These are phyloP conservation scores for Setomelanomma holmii DNA, from an alignment of 2,329 filamentous ascomycete genomes.

Conservation along the genomic window DNA sequence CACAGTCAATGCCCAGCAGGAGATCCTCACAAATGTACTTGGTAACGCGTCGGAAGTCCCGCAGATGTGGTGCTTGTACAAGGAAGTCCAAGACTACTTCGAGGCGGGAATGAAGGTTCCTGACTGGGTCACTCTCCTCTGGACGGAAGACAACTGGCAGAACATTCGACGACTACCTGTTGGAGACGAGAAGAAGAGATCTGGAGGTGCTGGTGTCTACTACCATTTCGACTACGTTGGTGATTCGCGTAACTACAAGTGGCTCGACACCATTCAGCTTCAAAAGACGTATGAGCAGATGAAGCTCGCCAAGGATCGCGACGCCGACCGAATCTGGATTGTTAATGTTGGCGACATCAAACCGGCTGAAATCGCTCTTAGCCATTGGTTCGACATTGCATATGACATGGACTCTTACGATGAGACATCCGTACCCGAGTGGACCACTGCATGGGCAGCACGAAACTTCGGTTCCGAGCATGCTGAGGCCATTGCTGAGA, in stretches of 20 bases:
- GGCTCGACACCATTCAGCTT: slow-evolving; percentile 70
- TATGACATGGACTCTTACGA: slow-evolving; percentile 68
- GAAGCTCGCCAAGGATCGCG: slow-evolving; percentile 65
- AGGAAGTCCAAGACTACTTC: slow-evolving; percentile 75
- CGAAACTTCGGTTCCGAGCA: slow-evolving; percentile 63
- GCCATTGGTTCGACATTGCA: slow-evolving; percentile 71
- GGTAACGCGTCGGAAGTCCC: slow-evolving; percentile 62
- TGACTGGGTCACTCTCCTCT: slow-evolving; percentile 72
- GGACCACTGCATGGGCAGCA: slow-evolving; percentile 64
- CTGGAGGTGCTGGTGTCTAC: slow-evolving; percentile 71
- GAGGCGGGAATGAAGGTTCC: slow-evolving; percentile 68
- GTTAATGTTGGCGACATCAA: slow-evolving; percentile 74
- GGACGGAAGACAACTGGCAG: slow-evolving; percentile 74
- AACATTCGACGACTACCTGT: slow-evolving; percentile 69
- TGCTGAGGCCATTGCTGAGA: slow-evolving; percentile 57
- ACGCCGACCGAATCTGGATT: slow-evolving; percentile 69
- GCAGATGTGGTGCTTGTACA: slow-evolving; percentile 77
- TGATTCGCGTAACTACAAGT: slow-evolving; percentile 63
- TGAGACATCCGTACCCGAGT: slow-evolving; percentile 62
- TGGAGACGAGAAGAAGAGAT: slow-evolving; percentile 64
- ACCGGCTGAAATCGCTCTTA: slow-evolving; percentile 69
- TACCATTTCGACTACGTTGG: slow-evolving; percentile 72
- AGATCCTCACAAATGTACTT: slow-evolving; percentile 65
- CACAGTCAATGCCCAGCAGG: slow-evolving; percentile 66
- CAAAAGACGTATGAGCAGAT: slow-evolving; percentile 72